These are phyloP conservation scores for Kodamaea sp. DNA, from an alignment of 1,139 yeast genomes.

Conservation along the genomic window DNA sequence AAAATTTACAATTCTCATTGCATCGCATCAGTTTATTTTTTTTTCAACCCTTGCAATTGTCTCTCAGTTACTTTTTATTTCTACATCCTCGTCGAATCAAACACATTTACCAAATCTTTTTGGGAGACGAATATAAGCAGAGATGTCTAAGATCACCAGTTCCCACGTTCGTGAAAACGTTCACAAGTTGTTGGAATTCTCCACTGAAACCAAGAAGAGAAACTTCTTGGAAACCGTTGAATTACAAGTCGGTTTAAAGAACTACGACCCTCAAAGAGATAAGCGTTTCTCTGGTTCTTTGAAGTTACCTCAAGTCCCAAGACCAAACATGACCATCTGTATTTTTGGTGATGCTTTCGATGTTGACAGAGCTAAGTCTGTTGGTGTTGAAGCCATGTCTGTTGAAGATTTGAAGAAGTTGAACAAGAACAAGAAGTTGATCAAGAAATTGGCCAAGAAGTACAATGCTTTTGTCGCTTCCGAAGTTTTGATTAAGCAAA, in stretches of 20 bases:
- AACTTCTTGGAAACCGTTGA: conserved; percentile 99
- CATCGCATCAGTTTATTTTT: conserved; percentile 2
- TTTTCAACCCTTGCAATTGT: background rate
- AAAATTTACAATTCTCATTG: conserved; percentile 3
- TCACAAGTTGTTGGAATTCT: conserved; percentile 84
- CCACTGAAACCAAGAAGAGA: conserved; percentile 98
- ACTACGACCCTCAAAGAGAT: conserved; percentile 99
- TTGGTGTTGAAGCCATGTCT: conserved; percentile 99
- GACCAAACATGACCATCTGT: conserved; percentile 99
- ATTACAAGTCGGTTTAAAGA: conserved; percentile 99
- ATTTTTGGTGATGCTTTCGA: conserved; percentile 99
- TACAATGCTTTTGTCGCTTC: conserved; percentile 99
- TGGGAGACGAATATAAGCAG: conserved; percentile 66
- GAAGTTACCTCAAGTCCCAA: conserved; percentile 98
- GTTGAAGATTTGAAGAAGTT: conserved; percentile 99
- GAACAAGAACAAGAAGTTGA: conserved; percentile 99
- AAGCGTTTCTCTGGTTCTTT: conserved; percentile 99
- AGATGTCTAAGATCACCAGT: conserved; percentile 91
- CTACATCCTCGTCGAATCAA: conserved; percentile 53
- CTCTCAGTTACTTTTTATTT: conserved; percentile 8
- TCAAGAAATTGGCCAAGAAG: conserved; percentile 99
- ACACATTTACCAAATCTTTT: conserved; percentile 42
- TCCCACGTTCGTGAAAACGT: conserved; percentile 97
- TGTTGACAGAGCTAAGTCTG: conserved; percentile 99
- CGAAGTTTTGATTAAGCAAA: conserved; percentile 98